Evolutionary conservation across 257 asterid species (phyloP).

Genomic region (Solanum acaule): DNA sequence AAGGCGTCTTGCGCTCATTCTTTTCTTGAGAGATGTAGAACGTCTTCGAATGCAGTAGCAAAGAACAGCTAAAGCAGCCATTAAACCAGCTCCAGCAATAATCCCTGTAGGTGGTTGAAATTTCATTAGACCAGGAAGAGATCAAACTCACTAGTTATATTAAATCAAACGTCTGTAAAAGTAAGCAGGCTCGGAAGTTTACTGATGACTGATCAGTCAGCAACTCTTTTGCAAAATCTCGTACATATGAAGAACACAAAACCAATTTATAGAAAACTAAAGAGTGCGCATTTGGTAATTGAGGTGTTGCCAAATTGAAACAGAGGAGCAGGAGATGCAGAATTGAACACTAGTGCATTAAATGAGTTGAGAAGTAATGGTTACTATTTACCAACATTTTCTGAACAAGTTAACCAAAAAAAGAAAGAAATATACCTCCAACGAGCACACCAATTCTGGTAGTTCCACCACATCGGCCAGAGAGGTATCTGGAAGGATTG

Average conservation of each 20-base stretch:
- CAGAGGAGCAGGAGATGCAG: background rate
- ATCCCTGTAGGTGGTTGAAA: conserved; percentile 30
- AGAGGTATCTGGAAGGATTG: conserved; percentile 18
- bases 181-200: background rate
- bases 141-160: background rate
- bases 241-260: background rate
- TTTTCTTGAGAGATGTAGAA: conserved; percentile 23
- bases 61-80: conserved; percentile 23
- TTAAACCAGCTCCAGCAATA: conserved; percentile 50
- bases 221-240: background rate
- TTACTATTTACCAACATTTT: background rate
- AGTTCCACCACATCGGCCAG: conserved; percentile 39
- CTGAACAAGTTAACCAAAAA: background rate
- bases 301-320: background rate
- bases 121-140: background rate
- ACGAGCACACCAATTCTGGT: conserved; percentile 42
- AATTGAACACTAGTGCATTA: background rate
- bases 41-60: conserved; percentile 41
- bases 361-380: background rate
- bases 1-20: conserved; percentile 50
- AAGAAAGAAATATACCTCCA: conserved; percentile 41
- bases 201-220: background rate
- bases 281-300: background rate
- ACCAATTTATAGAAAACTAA: background rate
- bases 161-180: background rate